Conservation (phyloP, 1,284 basidiomycete genomes). For the Marasmius oreades region DNA sequence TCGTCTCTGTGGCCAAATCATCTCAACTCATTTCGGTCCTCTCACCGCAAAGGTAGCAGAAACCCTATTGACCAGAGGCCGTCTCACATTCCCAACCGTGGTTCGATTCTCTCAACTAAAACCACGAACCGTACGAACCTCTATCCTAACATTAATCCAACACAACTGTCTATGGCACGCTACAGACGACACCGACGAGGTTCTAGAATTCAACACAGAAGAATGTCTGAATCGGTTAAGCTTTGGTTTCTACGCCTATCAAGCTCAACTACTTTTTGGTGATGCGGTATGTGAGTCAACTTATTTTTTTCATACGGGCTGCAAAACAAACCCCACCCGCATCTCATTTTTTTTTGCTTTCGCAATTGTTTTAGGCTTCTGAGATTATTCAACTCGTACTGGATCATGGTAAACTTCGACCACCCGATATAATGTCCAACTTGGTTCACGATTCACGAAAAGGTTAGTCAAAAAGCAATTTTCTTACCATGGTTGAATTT, state of each 20-base stretch:
- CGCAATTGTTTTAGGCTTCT: constrained; percentile 64
- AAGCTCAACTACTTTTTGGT: constrained; percentile 70
- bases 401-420: constrained; percentile 83
- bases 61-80: constrained; percentile 76
- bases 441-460: constrained; percentile 55
- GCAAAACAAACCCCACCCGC: constrained; percentile 2
- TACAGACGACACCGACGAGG: constrained; percentile 57
- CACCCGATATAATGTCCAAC: constrained; percentile 63
- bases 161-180: constrained; percentile 91
- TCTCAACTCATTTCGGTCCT: constrained; percentile 12
- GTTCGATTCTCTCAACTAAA: constrained; percentile 67
- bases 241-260: constrained; percentile 77
- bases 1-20: constrained; percentile 12
- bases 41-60: constrained; percentile 12
- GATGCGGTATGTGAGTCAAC: constrained; percentile 53
- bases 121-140: constrained; percentile 66
- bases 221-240: constrained; percentile 78
- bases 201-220: constrained; percentile 74
- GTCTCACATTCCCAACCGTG: constrained; percentile 71
- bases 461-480: constrained; percentile 34
- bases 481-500: neutral
- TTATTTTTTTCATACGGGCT: neutral
- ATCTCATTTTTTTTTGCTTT: neutral
- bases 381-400: constrained; percentile 75
- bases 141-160: constrained; percentile 83